Conservation (phyloP, 169 alveolate genomes). For the Fabrea salina region DNA sequence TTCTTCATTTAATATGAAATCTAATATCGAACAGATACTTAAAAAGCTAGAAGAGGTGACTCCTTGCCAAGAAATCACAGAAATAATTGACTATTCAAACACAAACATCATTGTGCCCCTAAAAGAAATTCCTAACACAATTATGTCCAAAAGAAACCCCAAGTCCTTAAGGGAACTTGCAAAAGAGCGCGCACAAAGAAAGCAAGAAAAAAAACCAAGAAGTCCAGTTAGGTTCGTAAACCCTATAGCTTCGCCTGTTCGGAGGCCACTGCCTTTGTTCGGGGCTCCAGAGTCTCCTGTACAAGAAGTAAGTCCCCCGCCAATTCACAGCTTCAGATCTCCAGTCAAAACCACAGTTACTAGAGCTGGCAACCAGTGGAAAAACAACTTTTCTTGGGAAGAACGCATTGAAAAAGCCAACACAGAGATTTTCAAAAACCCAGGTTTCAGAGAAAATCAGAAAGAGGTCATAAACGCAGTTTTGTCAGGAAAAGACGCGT, state of each 20-base stretch:
- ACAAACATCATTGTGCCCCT: too few relatives aligned
- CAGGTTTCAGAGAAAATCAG: constrained; percentile 71
- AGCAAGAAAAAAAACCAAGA: background rate
- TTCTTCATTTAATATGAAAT: too few relatives aligned
- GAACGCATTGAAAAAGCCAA: background rate
- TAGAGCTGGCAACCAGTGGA: background rate
- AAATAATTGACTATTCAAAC: too few relatives aligned
- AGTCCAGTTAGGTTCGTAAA: background rate
- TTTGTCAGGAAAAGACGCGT: constrained; percentile 81
- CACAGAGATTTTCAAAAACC: constrained; percentile 51
- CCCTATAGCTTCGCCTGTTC: background rate
- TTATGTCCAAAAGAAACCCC: background rate
- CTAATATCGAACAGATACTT: too few relatives aligned
- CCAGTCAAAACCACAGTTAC: background rate
- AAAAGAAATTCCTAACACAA: too few relatives aligned
- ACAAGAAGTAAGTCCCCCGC: background rate
- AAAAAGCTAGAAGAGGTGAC: too few relatives aligned
- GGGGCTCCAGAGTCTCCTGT: background rate
- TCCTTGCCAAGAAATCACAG: too few relatives aligned
- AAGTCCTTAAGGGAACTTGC: background rate
- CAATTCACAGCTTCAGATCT: background rate
- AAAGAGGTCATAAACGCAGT: constrained; percentile 78
- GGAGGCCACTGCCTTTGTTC: background rate
- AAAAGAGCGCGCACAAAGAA: background rate
- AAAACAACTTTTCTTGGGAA: background rate